Base-by-base conservation (phyloP, 768 basidiomycete species). In the Gloeophyllum trabeum region DNA sequence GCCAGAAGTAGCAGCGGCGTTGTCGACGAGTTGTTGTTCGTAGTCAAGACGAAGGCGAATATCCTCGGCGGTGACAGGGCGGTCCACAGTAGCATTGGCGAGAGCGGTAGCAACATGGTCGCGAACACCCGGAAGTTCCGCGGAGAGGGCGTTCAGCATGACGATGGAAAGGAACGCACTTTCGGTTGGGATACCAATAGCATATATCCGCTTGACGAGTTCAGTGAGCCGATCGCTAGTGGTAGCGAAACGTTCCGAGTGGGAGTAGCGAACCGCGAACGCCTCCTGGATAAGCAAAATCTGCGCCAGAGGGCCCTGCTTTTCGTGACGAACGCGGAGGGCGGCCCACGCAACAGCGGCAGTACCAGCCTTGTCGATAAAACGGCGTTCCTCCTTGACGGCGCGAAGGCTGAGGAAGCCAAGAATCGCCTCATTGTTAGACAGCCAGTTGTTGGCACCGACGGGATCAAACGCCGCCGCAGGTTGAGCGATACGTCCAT, bases 271-370 rank as follows among this genome's bases (percentile, higher is more conserved):
- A 4, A 51, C 39, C 3, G 20, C 16, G 7, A 54, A 35, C 2
- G 46, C 43, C 5, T 51, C 45, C 5, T 55, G 42, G 1, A 57
- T 44, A 10, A 55, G 46, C 0, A 43, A 48, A 6, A 52, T 47
- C 19, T 58, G 55, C 0, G 45, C 41, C 10, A 54, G 44, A 0
- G 47, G 46, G 1, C 48, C 55, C 4, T 50, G 30, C 21, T 55
- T 24, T n/a, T 44, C 38, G 24, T 58, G 56, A 0, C 53, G 38
- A 0, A 25, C 30, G 7, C 35, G 40, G 1, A 60, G 42, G 0
- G 39, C 35, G n/a, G 3, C 10, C 50, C 51, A 57, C 0, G 51
- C 47, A 0, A 38, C 35, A 1, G 36, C 26, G 0, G 40, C 42
- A 2, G 42, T 42, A 4, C 19, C 26, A 18, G 25, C 35, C 1